Evolutionary conservation across 2,329 filamentous ascomycete species (phyloP).

Genomic region (Nigrospora sphaerica): DNA sequence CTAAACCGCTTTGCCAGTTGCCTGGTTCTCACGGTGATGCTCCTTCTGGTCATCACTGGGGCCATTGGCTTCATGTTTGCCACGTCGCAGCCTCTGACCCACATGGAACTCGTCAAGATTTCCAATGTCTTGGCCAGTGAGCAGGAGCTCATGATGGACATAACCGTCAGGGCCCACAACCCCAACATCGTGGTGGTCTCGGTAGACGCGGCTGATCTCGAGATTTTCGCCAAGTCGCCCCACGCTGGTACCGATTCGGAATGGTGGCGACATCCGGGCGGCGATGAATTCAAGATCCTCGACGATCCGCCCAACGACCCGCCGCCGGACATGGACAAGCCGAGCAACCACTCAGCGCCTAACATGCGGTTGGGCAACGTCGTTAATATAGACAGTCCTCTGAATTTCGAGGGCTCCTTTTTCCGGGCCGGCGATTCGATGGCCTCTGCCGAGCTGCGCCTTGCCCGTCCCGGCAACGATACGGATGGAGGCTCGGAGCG

Average conservation of each 20-base stretch:
- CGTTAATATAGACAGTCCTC: constrained; percentile 75
- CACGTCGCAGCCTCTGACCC: constrained; percentile 77
- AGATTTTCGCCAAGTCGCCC: constrained; percentile 90
- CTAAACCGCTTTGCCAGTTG: constrained; percentile 76
- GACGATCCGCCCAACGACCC: constrained; percentile 32
- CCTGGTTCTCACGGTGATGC: constrained; percentile 72
- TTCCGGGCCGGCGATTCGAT: constrained; percentile 66
- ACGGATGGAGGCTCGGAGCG: constrained; percentile 79
- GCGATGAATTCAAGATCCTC: constrained; percentile 18
- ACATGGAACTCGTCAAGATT: constrained; percentile 73
- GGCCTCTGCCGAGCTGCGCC: constrained; percentile 76
- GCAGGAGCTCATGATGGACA: constrained; percentile 90
- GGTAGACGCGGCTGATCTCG: constrained; percentile 79
- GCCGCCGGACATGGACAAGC: constrained; percentile 49
- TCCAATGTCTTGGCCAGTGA: constrained; percentile 88
- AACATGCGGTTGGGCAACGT: constrained; percentile 92
- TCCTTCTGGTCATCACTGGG: constrained; percentile 76
- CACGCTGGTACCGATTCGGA: constrained; percentile 67
- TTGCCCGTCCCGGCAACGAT: constrained; percentile 77
- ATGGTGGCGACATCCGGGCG: constrained; percentile 45
- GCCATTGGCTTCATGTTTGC: constrained; percentile 85
- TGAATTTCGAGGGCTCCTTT: constrained; percentile 85
- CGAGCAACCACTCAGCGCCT: constrained; percentile 46
- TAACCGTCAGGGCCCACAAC: constrained; percentile 82
- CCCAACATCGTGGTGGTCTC: constrained; percentile 87